Conservation (phyloP, 305 asterid genomes). For the Solanum hybrid region DNA sequence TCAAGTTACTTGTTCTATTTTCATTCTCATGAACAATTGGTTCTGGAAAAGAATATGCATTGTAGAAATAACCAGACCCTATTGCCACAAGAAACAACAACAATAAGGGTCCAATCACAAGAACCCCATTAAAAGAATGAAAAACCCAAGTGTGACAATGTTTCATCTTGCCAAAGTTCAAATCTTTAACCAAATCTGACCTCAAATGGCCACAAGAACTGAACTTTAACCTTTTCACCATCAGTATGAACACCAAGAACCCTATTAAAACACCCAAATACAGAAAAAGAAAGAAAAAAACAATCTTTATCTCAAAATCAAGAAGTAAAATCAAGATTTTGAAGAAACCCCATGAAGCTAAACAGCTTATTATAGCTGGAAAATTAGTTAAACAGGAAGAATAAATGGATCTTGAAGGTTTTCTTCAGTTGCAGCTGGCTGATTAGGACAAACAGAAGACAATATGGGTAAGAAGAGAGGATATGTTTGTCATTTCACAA, state of each 20-base stretch:
- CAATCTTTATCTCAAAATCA: not conserved
- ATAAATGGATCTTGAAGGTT: slow-evolving; percentile 22
- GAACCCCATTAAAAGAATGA: slow-evolving; percentile 49
- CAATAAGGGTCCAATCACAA: slow-evolving; percentile 52
- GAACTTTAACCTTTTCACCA: slow-evolving; percentile 32
- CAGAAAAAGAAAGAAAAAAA: not conserved
- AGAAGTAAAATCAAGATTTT: slow-evolving; percentile 29
- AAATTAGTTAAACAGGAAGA: slow-evolving; percentile 5
- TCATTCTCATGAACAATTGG: slow-evolving; percentile 14
- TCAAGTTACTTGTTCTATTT: slow-evolving; percentile 13
- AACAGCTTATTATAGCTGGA: slow-evolving; percentile 5
- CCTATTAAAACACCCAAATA: not conserved
- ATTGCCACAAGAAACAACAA: slow-evolving; percentile 51
- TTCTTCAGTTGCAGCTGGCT: slow-evolving; percentile 9
- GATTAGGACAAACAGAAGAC: slow-evolving; percentile 13
- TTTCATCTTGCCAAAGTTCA: slow-evolving; percentile 35
- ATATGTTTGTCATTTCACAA: slow-evolving; percentile 11
- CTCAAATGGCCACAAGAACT: slow-evolving; percentile 26
- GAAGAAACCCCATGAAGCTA: not conserved
- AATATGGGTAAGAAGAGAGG: slow-evolving; percentile 19
- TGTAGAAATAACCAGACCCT: slow-evolving; percentile 52
- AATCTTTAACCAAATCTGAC: slow-evolving; percentile 28
- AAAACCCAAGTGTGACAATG: slow-evolving; percentile 42
- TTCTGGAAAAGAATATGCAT: slow-evolving; percentile 34
- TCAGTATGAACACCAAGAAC: slow-evolving; percentile 15